A percentile compares a stretch with the other conserved stretches of the same genome.
phyloP scores from a whole-genome alignment of 805 yeast species.

The Yarrowia sp. region DNA sequence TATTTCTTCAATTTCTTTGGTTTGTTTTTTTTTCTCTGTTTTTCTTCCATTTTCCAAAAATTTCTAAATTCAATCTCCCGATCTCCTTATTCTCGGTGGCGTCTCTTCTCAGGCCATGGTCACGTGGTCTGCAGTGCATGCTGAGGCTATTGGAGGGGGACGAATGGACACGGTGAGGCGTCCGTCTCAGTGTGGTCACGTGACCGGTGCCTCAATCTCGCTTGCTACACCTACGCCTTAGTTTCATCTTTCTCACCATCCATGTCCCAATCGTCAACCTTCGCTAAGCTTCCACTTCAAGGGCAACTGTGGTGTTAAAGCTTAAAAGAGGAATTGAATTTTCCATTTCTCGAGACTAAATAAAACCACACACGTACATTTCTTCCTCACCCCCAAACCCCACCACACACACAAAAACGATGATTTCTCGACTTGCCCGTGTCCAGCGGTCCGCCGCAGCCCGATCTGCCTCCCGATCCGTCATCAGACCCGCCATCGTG shows the following conservation, averaged over 20 bases:
- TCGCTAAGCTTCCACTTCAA: slow-evolving; percentile 35
- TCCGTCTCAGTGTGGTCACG: neutral
- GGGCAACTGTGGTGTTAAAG: slow-evolving; percentile 7
- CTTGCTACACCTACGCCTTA: neutral
- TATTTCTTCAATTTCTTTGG: no score
- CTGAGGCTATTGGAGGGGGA: no score
- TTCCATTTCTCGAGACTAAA: neutral
- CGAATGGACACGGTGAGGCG: no score
- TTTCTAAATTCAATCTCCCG: no score
- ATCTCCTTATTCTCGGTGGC: neutral
- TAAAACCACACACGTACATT: neutral
- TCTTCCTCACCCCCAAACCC: neutral
- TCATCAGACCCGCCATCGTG: slow-evolving; percentile 43
- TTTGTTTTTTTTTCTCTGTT: no score
- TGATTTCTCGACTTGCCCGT: slow-evolving; percentile 33
- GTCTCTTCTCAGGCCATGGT: neutral
- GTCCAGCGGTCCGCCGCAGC: slow-evolving; percentile 13
- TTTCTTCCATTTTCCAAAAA: no score
- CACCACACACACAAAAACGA: neutral
- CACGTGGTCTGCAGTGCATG: slow-evolving; percentile 15
- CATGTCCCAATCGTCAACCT: slow-evolving; percentile 4
- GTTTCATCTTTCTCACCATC: neutral
- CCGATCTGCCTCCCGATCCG: slow-evolving; percentile 42
- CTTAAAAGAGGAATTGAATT: slow-evolving; percentile 19
- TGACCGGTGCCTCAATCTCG: neutral